A percentile compares a stretch with the other conserved stretches of the same genome.
Evolutionary conservation across 352 stramenopile genomes (phyloP).

Genomic region (Blastocystis hominis): DNA sequence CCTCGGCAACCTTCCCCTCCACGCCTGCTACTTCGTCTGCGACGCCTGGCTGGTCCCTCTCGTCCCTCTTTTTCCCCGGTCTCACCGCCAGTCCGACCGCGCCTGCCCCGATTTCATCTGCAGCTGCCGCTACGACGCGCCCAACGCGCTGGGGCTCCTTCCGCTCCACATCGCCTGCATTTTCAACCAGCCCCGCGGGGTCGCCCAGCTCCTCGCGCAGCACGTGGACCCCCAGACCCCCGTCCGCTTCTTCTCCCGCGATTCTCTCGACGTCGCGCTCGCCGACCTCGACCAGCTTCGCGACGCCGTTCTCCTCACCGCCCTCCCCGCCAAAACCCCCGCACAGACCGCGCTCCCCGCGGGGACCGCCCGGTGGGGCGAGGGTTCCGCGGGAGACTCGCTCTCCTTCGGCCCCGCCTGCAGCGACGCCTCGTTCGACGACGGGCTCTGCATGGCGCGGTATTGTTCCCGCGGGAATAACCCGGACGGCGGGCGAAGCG

Average conservation of each 20-base stretch:
- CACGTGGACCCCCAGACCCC: background rate
- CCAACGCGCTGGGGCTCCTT: background rate
- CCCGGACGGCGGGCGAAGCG: too few relatives aligned
- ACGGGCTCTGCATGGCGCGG: background rate
- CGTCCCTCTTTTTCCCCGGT: background rate
- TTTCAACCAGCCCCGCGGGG: background rate
- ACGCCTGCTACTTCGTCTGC: slow-evolving; percentile 26
- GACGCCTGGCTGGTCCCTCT: background rate
- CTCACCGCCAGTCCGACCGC: background rate
- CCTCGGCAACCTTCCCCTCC: background rate
- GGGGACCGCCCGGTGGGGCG: background rate
- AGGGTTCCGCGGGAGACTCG: background rate
- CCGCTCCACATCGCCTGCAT: slow-evolving; percentile 44
- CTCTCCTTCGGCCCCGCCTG: background rate
- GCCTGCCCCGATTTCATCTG: background rate
- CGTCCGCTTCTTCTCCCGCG: background rate
- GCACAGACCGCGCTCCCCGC: background rate
- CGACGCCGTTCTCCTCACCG: background rate
- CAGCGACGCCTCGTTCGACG: slow-evolving; percentile 12
- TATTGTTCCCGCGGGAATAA: background rate
- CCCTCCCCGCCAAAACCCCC: background rate
- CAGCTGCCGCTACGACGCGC: background rate
- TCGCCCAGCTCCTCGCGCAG: slow-evolving; percentile 1
- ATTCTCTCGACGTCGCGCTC: background rate
- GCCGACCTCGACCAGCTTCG: slow-evolving; percentile 21